phyloP scores from a whole-genome alignment of 2,329 filamentous ascomycete species.

The Elsinoe batatas region DNA sequence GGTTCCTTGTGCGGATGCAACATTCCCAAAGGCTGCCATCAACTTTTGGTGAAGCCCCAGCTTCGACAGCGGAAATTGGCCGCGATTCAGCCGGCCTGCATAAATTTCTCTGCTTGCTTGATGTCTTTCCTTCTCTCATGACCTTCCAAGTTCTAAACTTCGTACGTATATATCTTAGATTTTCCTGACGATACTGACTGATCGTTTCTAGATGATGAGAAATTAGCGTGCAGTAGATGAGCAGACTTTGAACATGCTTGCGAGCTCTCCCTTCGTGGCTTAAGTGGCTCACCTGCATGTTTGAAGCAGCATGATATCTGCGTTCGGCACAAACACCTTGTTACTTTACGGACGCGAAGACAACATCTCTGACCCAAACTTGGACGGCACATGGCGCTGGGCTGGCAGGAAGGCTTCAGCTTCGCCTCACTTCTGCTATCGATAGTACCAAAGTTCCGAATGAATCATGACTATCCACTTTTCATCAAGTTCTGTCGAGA shows the following conservation, averaged over 20 bases:
- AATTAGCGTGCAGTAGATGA: slow-evolving; percentile 94
- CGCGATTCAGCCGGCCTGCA: slow-evolving; percentile 1
- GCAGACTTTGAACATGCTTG: slow-evolving; percentile 55
- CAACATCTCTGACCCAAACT: slow-evolving; percentile 81
- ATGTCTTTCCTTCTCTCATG: slow-evolving; percentile 47
- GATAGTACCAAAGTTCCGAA: too few relatives aligned
- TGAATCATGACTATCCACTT: not conserved
- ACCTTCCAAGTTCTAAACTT: slow-evolving; percentile 99
- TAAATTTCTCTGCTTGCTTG: slow-evolving; percentile 3
- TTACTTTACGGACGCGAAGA: slow-evolving; percentile 94
- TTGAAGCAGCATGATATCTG: slow-evolving; percentile 79
- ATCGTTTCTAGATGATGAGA: slow-evolving; percentile 85
- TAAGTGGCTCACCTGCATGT: slow-evolving; percentile 69
- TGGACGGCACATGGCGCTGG: slow-evolving; percentile 40
- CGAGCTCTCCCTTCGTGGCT: slow-evolving; percentile 83
- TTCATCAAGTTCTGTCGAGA: not conserved
- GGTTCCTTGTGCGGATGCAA: not conserved
- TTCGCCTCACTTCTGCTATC: too few relatives aligned
- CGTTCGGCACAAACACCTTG: slow-evolving; percentile 99
- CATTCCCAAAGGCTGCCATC: not conserved
- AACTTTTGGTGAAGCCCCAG: not conserved
- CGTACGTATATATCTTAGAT: slow-evolving; percentile 49
- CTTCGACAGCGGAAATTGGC: not conserved
- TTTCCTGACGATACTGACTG: slow-evolving; percentile 24
- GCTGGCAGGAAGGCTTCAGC: too few relatives aligned